Base-by-base conservation (phyloP, 805 yeast species). In the Yarrowia sp. region DNA sequence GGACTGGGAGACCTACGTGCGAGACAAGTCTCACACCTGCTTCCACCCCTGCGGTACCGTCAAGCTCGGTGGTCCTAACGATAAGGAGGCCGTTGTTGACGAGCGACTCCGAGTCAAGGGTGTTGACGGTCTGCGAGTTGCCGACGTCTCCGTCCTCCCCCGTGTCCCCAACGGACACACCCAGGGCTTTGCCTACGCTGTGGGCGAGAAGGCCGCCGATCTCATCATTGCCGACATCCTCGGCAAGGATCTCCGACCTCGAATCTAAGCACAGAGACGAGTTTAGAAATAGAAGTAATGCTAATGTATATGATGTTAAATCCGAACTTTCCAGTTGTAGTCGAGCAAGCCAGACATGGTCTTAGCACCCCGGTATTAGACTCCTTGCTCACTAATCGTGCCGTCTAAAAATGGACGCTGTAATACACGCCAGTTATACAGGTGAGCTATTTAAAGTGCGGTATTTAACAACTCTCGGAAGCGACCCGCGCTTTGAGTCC, bases 1-100 rank as follows among this genome's bases (percentile, higher is more conserved):
- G 61, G 71, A 69, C 59, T 68, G 71, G 71, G 69, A 68, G 65
- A 64, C 66, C 53, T 70, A 70, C 38, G 73, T 72, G 27, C 66
- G 72, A 38, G 70, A 70, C 53, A 68, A 72, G 44, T 70, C 70
- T 22, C 74, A 72, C 60, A 72, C 74, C 19, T 72, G 72, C 14
- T 72, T 70, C 69, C 74, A 72, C 59, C 74, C 74, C 31, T 70
- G 73, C 32, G 74, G 74, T 53, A 72, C 74, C 25, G 63, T 65
- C 59, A 63, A 66, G 63, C 65, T 66, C 62, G 66, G 68, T 24
- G 67, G 66, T 51, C 55, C 61, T 27, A 29, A 36, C 27, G 49
- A 42, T n/a, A 67, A 66, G 44, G 63, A 62, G 36, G 22, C 66
- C 19, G 73, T 72, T 64, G 74, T 72, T 14, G 73, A 71, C 60